Evolutionary conservation across 108 stramenopile genomes (phyloP), one percentile per base, ranked within the genome.

Genomic region (Licmophora abbreviata): DNA sequence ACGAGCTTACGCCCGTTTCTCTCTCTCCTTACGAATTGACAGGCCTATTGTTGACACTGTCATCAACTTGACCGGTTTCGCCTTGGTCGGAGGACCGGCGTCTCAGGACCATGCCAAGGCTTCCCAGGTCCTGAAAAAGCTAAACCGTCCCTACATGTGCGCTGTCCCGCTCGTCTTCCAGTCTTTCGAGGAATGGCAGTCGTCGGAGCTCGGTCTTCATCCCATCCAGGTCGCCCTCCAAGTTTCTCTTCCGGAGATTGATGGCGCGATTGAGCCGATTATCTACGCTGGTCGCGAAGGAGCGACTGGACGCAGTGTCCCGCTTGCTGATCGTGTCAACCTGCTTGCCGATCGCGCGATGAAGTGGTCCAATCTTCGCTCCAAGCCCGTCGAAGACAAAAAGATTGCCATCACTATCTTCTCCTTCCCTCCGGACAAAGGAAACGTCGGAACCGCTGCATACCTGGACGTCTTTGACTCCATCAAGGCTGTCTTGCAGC

Each of bases 391-490:
- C 33, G 32, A 58, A 53, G 92, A 95, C 36, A 96, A 96, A 84
- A 96, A 95, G 71, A 86, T 96, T 68, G 92, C 95, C 15, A 83
- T 96, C 36, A 96, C 95, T 15, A 89, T 96, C 77, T 96, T 96
- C 71, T 92, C 90, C 31, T 96, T 96, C 82, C 95, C 95, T 37
- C 95, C 95, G 29, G 95, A 96, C 71, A 96, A 96, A 84, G 95
- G 95, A 36, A 96, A 96, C 66, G 95, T 96, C 34, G 95, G 95
- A 42, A 96, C 95, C 34, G 95, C 95, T 8, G 95, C 95, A 25
- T 96, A 96, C 85, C 77, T 96, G 32, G 93, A 96, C 72, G 95
- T 96, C n/a, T 96, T 96, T 71, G 78, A 83, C 73, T 95, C 93
- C 33, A 96, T 96, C 85, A 83, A 84, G 68, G 89, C 93, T 34